Evolutionary conservation across 345 rosid genomes (phyloP), one percentile per base, ranked within the genome.

Genomic region (Eutrema japonicum): DNA sequence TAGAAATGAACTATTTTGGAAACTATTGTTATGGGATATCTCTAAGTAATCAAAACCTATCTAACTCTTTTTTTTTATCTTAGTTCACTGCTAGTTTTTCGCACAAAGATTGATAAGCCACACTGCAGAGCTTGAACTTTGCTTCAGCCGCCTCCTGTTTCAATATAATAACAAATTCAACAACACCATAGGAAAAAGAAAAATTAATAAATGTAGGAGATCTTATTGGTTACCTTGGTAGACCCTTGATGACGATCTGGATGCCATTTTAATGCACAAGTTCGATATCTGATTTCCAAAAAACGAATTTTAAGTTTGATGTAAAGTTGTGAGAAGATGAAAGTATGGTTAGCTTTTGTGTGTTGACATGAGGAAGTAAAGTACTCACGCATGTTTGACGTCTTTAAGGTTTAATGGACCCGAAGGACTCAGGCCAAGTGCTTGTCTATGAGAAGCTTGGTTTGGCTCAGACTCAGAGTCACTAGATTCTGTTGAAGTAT

Each of bases 211-310:
- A 38, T 18, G 4, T 29, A 35, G 35, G 41, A 12, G 51, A 53
- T 68, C 49, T 51, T 36, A 43, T 60, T 51, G 14, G 64, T 50
- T 38, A 91, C 98, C 98, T 94, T 94, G 62, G 90, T 85, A 22
- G 90, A 76, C 63, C 97, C 97, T 53, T 85, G 89, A 80, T 89
- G 98, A 66, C 96, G 98, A 88, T 94, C 98, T 6, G 98, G 98
- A 77, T 94, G 97, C 97, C 98, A 94, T 75, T 89, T 89, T 61
- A 94, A 73, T 6, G 98, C 98, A 64, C 96, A 88, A 64, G 82
- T 68, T 66, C 97, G 87, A 66, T 91, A 94, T 50, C 97, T 94
- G 66, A 66, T 61, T 75, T 10, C 59, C 50, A 14, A 11, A n/a
- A 22, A 3, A n/a, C 35, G 6, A 52, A 2, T 0, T 9, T 6